Evolutionary conservation across 805 yeast genomes (phyloP), one percentile per base, ranked within the genome.

Genomic region (Wickerhamiella shivajii): DNA sequence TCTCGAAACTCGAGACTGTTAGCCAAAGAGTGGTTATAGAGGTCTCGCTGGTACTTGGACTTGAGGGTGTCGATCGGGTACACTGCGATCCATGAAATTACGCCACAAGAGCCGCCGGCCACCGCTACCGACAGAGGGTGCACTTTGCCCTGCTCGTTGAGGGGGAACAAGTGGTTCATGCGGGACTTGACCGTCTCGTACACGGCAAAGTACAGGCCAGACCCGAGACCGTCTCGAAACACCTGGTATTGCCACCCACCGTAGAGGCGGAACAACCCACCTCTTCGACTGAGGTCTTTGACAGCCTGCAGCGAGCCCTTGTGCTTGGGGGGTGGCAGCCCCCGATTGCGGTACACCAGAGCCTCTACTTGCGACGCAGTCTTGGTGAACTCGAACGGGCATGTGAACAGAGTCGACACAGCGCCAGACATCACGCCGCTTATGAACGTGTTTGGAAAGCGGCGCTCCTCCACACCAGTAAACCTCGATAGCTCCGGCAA

Each of bases 321-420:
- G 6, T 55, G 45, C 24, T 34, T 34, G 26, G 42, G 39, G 24
- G 36, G 38, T n/a, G 44, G 34, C 16, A 39, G 24, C 12, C 43
- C 39, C 10, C 36, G 24, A 19, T 31, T 25, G 22, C 60, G 54
- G 45, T 56, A 53, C 33, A 63, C 49, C 18, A 66, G 45, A 21
- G 57, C 36, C 44, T 61, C 74, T 24, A 81, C 67, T 52, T 81
- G 93, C 23, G 87, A 77, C 40, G 76, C 79, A 6, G 80, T 63
- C 52, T 81, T 83, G 30, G 87, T 73, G 55, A 79, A 69, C 52
- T 81, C 94, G 50, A 81, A 81, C 2, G 94, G 94, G 44, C 87
- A 77, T 3, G 81, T 65, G 10, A 77, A 71, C 2, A 63, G 54
- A 13, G 58, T 47, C 24, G 50, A 43, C n/a, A 47, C 41, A 5